A percentile compares a stretch with the other conserved stretches of the same genome.
Evolutionary conservation across 495 filamentous ascomycete genomes (phyloP).

Genomic region (Trichoderma asperelloides): DNA sequence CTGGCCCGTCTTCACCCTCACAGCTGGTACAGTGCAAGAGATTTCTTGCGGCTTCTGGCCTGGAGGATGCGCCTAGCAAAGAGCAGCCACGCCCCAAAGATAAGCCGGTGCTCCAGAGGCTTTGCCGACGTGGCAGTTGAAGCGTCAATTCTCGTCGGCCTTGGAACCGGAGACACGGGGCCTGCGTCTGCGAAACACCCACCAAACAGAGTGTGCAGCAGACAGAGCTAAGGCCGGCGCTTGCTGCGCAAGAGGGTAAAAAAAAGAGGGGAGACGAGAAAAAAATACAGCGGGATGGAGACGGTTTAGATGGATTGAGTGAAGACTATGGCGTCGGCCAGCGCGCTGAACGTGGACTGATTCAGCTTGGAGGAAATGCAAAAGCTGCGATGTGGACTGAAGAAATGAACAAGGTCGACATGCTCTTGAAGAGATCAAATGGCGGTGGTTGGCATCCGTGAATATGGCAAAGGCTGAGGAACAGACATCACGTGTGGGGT

Average conservation of each 20-base stretch:
- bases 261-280: slow-evolving; percentile 1
- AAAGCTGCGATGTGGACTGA: neutral
- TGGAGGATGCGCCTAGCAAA: neutral
- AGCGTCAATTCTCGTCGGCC: neutral
- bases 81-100: neutral
- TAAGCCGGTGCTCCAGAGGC: neutral
- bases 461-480: neutral
- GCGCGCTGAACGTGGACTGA: neutral
- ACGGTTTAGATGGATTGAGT: neutral
- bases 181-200: neutral
- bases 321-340: neutral
- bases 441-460: neutral
- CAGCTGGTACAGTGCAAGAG: neutral
- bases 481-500: slow-evolving; percentile 6
- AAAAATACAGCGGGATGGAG: neutral
- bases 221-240: slow-evolving; percentile 4
- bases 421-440: neutral
- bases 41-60: neutral
- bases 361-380: neutral
- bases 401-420: neutral
- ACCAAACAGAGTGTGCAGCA: neutral
- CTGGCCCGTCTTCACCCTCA: neutral
- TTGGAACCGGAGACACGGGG: neutral
- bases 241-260: neutral
- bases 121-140: neutral